These are phyloP conservation scores for Teunomyces aglyptinius DNA, from an alignment of 805 yeast genomes.

Conservation along the genomic window DNA sequence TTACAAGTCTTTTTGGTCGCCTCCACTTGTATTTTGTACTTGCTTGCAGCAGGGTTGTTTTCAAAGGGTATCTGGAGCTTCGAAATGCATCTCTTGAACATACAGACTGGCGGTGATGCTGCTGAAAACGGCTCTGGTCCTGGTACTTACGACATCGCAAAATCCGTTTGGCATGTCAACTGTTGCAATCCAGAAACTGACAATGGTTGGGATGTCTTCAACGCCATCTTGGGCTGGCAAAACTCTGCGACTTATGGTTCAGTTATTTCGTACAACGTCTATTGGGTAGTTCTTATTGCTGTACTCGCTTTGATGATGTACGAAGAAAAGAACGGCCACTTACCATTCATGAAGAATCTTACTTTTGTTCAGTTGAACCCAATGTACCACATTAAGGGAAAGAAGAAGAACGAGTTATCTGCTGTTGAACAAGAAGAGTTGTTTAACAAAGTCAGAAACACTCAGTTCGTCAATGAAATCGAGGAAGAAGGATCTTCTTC, in stretches of 20 bases:
- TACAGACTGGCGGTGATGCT: slow-evolving; percentile 24
- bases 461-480: slow-evolving; percentile 15
- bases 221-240: slow-evolving; percentile 28
- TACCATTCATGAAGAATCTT: slow-evolving; percentile 18
- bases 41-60: slow-evolving; percentile 25
- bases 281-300: slow-evolving; percentile 21
- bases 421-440: slow-evolving; percentile 52
- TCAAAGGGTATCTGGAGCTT: slow-evolving; percentile 25
- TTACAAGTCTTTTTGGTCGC: slow-evolving; percentile 23
- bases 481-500: slow-evolving; percentile 11
- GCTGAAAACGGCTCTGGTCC: slow-evolving; percentile 26
- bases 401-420: slow-evolving; percentile 59
- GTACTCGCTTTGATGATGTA: slow-evolving; percentile 18
- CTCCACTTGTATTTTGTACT: slow-evolving; percentile 25
- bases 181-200: slow-evolving; percentile 26
- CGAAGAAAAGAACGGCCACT: slow-evolving; percentile 26
- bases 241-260: slow-evolving; percentile 27
- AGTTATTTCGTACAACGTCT: slow-evolving; percentile 24
- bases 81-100: slow-evolving; percentile 14
- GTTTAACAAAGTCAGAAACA: slow-evolving; percentile 35
- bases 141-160: slow-evolving; percentile 23
- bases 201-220: slow-evolving; percentile 27
- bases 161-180: slow-evolving; percentile 27
- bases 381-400: slow-evolving; percentile 66
- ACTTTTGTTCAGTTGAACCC: slow-evolving; percentile 57